A percentile compares a stretch with the other conserved stretches of the same genome.
These are phyloP conservation scores for Blastomyces gilchristii DNA, from an alignment of 2,329 filamentous ascomycete genomes.

Conservation along the genomic window DNA sequence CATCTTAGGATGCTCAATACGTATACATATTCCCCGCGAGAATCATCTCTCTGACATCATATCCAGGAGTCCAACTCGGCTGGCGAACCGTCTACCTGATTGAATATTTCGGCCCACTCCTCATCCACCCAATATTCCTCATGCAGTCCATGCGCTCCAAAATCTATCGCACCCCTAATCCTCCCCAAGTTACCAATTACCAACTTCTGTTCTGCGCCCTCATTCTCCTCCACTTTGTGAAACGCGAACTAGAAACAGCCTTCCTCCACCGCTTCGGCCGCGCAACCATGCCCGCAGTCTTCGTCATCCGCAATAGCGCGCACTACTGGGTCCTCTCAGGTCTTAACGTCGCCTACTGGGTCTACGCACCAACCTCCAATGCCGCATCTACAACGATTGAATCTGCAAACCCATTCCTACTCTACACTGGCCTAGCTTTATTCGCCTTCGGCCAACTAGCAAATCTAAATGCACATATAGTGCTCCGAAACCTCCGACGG, in stretches of 20 bases:
- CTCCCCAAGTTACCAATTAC: conserved; percentile 46
- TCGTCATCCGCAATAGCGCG: conserved; percentile 89
- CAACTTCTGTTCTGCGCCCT: conserved; percentile 67
- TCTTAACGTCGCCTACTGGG: conserved; percentile 68
- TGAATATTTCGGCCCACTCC: conserved; percentile 84
- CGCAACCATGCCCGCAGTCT: conserved; percentile 81
- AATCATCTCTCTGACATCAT: background rate
- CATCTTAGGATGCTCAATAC: background rate
- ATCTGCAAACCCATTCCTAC: conserved; percentile 42
- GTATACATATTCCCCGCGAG: conserved; percentile 8
- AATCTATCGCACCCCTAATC: conserved; percentile 50
- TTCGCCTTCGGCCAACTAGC: conserved; percentile 68
- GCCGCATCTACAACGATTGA: conserved; percentile 42
- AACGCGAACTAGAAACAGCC: conserved; percentile 89
- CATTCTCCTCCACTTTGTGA: conserved; percentile 75
- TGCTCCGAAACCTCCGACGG: conserved; percentile 65
- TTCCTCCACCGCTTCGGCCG: conserved; percentile 93
- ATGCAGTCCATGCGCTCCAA: conserved; percentile 54
- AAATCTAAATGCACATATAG: conserved; percentile 71
- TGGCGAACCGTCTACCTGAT: conserved; percentile 93
- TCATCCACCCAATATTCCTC: conserved; percentile 70
- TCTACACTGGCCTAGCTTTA: conserved; percentile 58
- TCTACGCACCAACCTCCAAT: conserved; percentile 66
- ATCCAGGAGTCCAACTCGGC: conserved; percentile 67
- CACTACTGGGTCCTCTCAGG: conserved; percentile 91